Evolutionary conservation across 75 land plant species (phyloP), one percentile per base, ranked within the genome.

Genomic region (Picea sitchensis): DNA sequence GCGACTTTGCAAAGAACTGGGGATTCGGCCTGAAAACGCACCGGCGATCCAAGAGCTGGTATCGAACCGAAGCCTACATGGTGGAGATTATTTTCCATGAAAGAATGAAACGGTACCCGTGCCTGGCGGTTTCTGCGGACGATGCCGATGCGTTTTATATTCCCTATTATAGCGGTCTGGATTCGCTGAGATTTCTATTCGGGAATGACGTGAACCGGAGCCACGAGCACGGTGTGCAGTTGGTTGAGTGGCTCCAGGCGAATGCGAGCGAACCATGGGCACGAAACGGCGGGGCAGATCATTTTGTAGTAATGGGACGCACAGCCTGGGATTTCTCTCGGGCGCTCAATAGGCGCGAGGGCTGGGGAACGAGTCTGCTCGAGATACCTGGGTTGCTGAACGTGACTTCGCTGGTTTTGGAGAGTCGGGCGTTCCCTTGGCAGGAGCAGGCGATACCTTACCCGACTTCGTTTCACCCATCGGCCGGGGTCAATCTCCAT

Each of bases 101-200:
- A 3, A 80, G 87, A 26, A 68, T 85, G 78, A 59, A 32, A 41
- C 5, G 57, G 14, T 93, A 95, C 84, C 87, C 91, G 1, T 95
- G 96, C 79, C 87, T 90, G 36, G 79, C 85, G 7, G n/a, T 60
- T 21, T 76, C 82, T 26, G 87, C 92, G 14, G 44, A 36, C 51
- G 31, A 36, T n/a, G 92, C 96, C 65, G 83, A 88, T 72, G 92
- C 91, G 21, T 76, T 95, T 68, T 95, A 65, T 79, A 80, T 95
- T 61, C 98, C 98, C 12, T 95, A 93, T 83, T 95, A 90, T 80
- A 86, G 89, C 58, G 88, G 80, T 73, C 59, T 91, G 56, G 96
- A 91, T 78, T 86, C 89, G 17, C 82, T 91, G 26, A 59, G 86
- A 5, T 95, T 83, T 81, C 83, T 95, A 34, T 91, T 81, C 81